These are phyloP conservation scores for Tolypocladium ovalisporum DNA, from an alignment of 2,329 filamentous ascomycete species.

Conservation along the genomic window DNA sequence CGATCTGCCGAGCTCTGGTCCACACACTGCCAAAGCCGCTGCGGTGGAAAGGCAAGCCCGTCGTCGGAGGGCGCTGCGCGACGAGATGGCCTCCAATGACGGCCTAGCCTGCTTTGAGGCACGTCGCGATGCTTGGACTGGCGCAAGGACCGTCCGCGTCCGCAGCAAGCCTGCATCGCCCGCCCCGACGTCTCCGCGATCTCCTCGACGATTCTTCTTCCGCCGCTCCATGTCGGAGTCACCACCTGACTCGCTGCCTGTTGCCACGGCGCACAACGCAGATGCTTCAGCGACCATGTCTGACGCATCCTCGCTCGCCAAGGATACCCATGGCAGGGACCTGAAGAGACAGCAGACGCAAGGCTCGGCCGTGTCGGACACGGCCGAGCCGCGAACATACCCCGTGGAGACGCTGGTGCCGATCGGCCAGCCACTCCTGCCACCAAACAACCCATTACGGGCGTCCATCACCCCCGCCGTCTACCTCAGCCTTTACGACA, in stretches of 20 bases:
- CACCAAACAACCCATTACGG: constrained; percentile 64
- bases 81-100: constrained; percentile 67
- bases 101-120: constrained; percentile 72
- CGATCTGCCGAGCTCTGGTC: constrained; percentile 37
- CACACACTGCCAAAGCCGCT: constrained; percentile 26
- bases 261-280: constrained; percentile 12
- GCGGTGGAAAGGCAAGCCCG: constrained; percentile 40
- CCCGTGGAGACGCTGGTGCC: constrained; percentile 58
- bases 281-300: constrained; percentile 27
- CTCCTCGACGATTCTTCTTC: constrained; percentile 39
- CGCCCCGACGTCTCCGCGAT: constrained; percentile 32
- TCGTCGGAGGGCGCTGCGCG: constrained; percentile 45
- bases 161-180: constrained; percentile 32
- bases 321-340: constrained; percentile 19
- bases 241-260: constrained; percentile 17
- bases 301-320: constrained; percentile 30
- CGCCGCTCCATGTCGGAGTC: constrained; percentile 33
- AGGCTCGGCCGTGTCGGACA: constrained; percentile 19
- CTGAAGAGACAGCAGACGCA: constrained; percentile 20
- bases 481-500: constrained; percentile 80
- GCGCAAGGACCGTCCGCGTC: constrained; percentile 51
- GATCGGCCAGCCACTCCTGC: constrained; percentile 61
- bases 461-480: constrained; percentile 61
- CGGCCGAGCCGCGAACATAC: constrained; percentile 17
- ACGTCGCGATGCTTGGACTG: constrained; percentile 75